A percentile compares a stretch with the other conserved stretches of the same genome.
Evolutionary conservation across 768 basidiomycete species (phyloP).

Genomic region (Kwoniella dendrophila): DNA sequence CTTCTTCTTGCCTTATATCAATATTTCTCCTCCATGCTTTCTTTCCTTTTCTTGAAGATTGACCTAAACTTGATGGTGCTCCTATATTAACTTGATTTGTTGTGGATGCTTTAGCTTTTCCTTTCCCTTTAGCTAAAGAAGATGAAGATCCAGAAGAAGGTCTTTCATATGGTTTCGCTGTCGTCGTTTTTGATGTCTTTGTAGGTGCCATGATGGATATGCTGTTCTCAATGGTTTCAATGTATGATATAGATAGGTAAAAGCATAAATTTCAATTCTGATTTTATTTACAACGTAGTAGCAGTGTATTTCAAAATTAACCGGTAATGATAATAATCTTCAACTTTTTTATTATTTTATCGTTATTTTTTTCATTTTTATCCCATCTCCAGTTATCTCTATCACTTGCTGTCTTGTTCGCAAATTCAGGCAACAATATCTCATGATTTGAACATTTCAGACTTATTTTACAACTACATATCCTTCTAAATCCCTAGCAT

Average conservation of each 20-base stretch:
- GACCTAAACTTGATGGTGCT: conserved; percentile 58
- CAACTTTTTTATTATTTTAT: conserved; percentile 27
- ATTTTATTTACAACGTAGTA: too few species aligned
- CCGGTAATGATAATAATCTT: too few species aligned
- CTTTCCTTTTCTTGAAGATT: conserved; percentile 85
- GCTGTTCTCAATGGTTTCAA: too few species aligned
- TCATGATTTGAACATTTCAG: too few species aligned
- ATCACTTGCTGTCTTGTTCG: not conserved
- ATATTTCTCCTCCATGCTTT: conserved; percentile 92
- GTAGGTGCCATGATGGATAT: conserved; percentile 6
- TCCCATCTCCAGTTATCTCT: conserved; percentile 7
- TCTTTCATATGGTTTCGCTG: conserved; percentile 22
- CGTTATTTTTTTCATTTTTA: conserved; percentile 28
- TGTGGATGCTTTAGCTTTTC: conserved; percentile 16
- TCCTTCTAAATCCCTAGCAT: not conserved
- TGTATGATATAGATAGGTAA: too few species aligned
- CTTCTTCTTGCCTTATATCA: conserved; percentile 76
- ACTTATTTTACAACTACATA: too few species aligned
- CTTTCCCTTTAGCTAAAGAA: conserved; percentile 7
- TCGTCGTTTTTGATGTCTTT: not conserved
- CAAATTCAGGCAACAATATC: conserved; percentile 14
- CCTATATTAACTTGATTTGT: conserved; percentile 40
- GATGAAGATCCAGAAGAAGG: conserved; percentile 2
- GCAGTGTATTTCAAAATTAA: too few species aligned
- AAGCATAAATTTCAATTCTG: too few species aligned